Base-by-base conservation (phyloP, 257 asterid species). In the Forsythia suspensa region DNA sequence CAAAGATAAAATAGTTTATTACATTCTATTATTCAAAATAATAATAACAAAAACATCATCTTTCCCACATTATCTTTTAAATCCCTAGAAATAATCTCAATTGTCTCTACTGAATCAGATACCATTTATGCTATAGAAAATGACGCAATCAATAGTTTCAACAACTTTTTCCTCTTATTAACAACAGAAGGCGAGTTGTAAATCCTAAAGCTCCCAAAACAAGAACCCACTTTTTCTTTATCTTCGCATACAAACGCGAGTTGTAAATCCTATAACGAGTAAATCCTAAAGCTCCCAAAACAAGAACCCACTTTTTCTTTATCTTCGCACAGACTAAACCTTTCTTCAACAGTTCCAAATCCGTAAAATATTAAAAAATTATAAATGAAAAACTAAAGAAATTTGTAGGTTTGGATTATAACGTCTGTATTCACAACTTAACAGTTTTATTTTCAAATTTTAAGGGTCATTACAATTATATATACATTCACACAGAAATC, bases 81-180 rank as follows among this genome's bases (percentile, higher is more conserved):
- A 81, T 91, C 96, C 46, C 80, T 91, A 0, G 97, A 93, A 66
- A 91, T 78, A 52, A 90, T 72, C 75, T 90, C 90, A 66, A 91
- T 73, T 9, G 89, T 84, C 36, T 89, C 92, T 36, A 95, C 87
- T 16, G 98, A 88, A 83, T 92, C 87, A 20, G 97, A 83, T 18
- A 89, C 77, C 90, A 85, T 82, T 74, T 88, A 90, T 67, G 91
- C 89, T 13, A 89, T 61, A 20, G 89, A 84, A 61, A 84, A 52
- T 8, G 90, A 67, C 12, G 95, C 81, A 29, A 78, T 76, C 0
- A 87, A 59, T 0, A 91, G 80, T 77, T 89, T 90, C 24, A 78
- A 40, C 66, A 88, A 66, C 42, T 82, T 86, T 43, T 84, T 76
- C 87, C 96, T 89, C 81, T 87, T 90, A 71, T 77, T 83, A 29